Evolutionary conservation across 148 eudicot genomes (phyloP), one percentile per base, ranked within the genome.

Genomic region (Rhododendron griersonianum): DNA sequence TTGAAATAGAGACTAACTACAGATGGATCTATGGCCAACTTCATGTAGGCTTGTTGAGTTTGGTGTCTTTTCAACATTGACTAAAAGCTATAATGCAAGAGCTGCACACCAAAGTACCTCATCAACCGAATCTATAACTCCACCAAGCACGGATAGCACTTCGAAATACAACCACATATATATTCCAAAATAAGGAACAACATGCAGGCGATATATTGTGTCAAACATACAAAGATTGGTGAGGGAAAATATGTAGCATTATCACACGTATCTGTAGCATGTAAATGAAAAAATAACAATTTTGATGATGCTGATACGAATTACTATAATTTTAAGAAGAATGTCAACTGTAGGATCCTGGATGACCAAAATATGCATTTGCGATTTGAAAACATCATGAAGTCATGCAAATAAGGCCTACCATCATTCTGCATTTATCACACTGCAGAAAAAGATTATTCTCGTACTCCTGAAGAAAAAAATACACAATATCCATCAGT

Each of bases 341-440:
- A 6, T 28, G 9, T 39, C 7, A 79, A 79, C 35, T 45, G 30
- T 39, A 21, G 21, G 37, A 19, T 33, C 23, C 28, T 1, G n/a
- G 16, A 28, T 63, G 13, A 16, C 69, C 84, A 78, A 65, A 45
- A 28, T 39, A 21, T 25, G 23, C 50, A 55, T 78, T 45, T 50
- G n/a, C 71, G 51, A 61, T 45, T 9, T 21, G 7, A 44, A 86
- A 28, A 61, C 19, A 75, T 3, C 23, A 44, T 39, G 16, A 44
- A 21, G 73, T 25, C 30, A 67, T 44, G 57, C 45, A 84, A 53
- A 19, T 44, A 51, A 75, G 13, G 63, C 90, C 91, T 86, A 97
- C 99, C 99, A 97, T 95, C 92, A 97, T 97, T 90, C 99, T 90
- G 94, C 99, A 97, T 87, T 97, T 97, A 87, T 97, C 98, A 83